Conservation (phyloP, 768 basidiomycete genomes). For the Mycena latifolia region DNA sequence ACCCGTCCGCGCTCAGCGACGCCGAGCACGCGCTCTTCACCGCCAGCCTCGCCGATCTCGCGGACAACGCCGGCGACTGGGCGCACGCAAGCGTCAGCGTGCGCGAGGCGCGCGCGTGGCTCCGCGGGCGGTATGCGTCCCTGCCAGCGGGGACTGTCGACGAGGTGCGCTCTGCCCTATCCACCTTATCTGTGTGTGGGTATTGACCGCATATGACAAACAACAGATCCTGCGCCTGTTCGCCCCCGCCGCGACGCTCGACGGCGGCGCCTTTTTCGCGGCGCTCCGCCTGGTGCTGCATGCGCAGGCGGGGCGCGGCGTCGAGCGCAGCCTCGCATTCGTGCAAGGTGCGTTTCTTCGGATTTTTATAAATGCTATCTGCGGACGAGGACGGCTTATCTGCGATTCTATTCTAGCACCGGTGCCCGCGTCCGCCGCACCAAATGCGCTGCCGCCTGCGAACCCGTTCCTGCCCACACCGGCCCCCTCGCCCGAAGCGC, state of each 20-base stretch:
- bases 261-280: slow-evolving; percentile 66
- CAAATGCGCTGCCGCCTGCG: not conserved
- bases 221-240: slow-evolving; percentile 55
- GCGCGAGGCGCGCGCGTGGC: slow-evolving; percentile 67
- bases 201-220: too few relatives aligned
- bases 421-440: not conserved
- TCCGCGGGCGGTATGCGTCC: slow-evolving; percentile 59
- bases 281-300: slow-evolving; percentile 63
- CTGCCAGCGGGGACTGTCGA: slow-evolving; percentile 42
- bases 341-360: slow-evolving; percentile 58
- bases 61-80: slow-evolving; percentile 24
- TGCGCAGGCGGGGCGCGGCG: slow-evolving; percentile 51
- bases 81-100: slow-evolving; percentile 49
- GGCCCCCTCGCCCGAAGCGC: slow-evolving; percentile 30
- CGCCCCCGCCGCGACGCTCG: slow-evolving; percentile 50
- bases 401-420: not conserved
- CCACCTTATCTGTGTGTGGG: too few relatives aligned
- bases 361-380: too few relatives aligned
- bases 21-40: slow-evolving; percentile 62
- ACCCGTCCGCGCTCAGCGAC: slow-evolving; percentile 66
- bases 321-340: slow-evolving; percentile 63
- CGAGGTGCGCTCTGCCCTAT: slow-evolving; percentile 20
- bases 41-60: slow-evolving; percentile 55
- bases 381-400: slow-evolving; percentile 1
- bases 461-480: slow-evolving; percentile 33